These are phyloP conservation scores for Termitomyces sp. DNA, from an alignment of 768 basidiomycete genomes.

Conservation along the genomic window DNA sequence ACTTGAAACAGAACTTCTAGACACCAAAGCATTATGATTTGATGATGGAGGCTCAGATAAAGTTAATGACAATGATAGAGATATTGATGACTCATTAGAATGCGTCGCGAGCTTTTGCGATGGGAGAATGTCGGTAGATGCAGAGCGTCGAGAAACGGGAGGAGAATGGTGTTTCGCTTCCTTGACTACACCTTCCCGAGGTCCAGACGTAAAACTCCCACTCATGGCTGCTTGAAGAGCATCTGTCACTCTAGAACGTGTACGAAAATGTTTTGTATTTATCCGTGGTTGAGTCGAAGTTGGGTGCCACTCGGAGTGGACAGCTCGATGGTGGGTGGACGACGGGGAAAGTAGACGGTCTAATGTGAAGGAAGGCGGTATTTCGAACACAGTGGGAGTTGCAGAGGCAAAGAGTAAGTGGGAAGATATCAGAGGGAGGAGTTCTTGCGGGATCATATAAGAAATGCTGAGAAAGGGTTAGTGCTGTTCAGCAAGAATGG, in stretches of 20 bases:
- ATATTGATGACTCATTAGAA: slow-evolving; percentile 13
- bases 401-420: slow-evolving; percentile 31
- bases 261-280: slow-evolving; percentile 14
- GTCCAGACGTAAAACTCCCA: slow-evolving; percentile 20
- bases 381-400: slow-evolving; percentile 41
- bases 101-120: slow-evolving; percentile 3
- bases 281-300: slow-evolving; percentile 10
- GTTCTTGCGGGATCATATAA: slow-evolving; percentile 55
- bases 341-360: slow-evolving; percentile 31
- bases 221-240: slow-evolving; percentile 37
- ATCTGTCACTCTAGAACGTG: slow-evolving; percentile 24
- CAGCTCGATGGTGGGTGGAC: slow-evolving; percentile 13
- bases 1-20: background rate
- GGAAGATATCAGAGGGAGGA: slow-evolving; percentile 49
- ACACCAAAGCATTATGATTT: background rate
- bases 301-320: slow-evolving; percentile 2
- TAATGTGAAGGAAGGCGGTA: slow-evolving; percentile 40
- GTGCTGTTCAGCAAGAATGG: background rate
- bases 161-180: background rate
- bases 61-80: slow-evolving; percentile 11
- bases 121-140: slow-evolving; percentile 5
- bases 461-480: slow-evolving; percentile 46
- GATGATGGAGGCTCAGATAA: slow-evolving; percentile 7
- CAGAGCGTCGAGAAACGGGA: background rate
- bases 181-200: background rate